phyloP scores from a whole-genome alignment of 208 protist species.

The Entamoeba nuttalli region DNA sequence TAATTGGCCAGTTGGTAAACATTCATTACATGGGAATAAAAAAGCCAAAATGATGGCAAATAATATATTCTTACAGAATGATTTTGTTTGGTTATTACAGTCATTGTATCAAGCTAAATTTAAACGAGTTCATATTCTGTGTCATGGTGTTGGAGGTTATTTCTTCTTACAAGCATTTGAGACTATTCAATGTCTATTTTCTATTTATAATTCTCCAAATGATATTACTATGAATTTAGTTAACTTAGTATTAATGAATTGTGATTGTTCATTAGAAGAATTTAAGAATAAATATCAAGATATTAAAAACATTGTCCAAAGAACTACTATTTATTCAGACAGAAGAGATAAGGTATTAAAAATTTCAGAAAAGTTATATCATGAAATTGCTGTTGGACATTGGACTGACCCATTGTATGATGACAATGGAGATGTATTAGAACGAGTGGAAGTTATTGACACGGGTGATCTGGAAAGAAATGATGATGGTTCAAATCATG shows the following conservation, averaged over 20 bases:
- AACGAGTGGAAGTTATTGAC: neutral
- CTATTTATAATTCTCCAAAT: neutral
- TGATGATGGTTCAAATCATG: neutral
- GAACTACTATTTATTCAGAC: neutral
- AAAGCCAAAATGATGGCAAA: neutral
- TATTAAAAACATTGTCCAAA: neutral
- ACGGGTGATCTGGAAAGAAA: neutral
- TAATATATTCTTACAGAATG: neutral
- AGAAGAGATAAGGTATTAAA: neutral
- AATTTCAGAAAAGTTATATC: neutral
- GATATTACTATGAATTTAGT: neutral
- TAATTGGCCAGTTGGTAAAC: neutral
- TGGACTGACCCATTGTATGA: neutral
- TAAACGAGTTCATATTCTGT: neutral
- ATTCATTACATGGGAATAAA: neutral
- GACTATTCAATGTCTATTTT: neutral
- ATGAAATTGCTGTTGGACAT: neutral
- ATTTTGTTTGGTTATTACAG: neutral
- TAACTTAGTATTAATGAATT: neutral
- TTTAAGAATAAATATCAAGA: neutral
- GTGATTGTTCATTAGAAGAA: neutral
- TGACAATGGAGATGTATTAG: neutral
- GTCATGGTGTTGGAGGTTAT: neutral
- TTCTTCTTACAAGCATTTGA: neutral
- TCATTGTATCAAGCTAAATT: neutral